These are phyloP conservation scores for Lipomyces mesembrius DNA, from an alignment of 805 yeast genomes.

Conservation along the genomic window DNA sequence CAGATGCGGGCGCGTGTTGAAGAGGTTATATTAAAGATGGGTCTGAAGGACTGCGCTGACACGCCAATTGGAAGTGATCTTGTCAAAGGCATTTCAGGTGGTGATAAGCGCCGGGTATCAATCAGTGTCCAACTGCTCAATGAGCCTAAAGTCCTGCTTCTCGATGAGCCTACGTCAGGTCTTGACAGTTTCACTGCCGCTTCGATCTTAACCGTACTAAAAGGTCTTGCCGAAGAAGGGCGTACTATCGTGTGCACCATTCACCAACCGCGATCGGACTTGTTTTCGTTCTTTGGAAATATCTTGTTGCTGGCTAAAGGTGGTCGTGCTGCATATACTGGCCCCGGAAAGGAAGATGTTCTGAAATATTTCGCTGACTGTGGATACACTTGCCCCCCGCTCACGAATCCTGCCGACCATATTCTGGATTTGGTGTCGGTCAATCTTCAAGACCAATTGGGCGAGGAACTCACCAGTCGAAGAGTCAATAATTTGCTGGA, in stretches of 20 bases:
- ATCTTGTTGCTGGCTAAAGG: slow-evolving; percentile 75
- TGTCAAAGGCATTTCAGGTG: slow-evolving; percentile 71
- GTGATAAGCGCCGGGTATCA: slow-evolving; percentile 81
- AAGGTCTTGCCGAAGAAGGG: slow-evolving; percentile 58
- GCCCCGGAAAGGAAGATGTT: slow-evolving; percentile 56
- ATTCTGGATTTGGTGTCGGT: slow-evolving; percentile 72
- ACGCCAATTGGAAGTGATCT: slow-evolving; percentile 67
- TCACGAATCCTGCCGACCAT: slow-evolving; percentile 74
- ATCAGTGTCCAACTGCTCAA: slow-evolving; percentile 79
- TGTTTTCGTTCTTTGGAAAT: slow-evolving; percentile 68
- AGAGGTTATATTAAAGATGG: slow-evolving; percentile 65
- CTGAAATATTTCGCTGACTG: slow-evolving; percentile 53
- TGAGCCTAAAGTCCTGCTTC: slow-evolving; percentile 68
- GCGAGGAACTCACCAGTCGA: slow-evolving; percentile 50
- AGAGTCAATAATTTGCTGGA: slow-evolving; percentile 50
- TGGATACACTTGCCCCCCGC: slow-evolving; percentile 62
- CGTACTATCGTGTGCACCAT: slow-evolving; percentile 76
- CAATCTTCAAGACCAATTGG: slow-evolving; percentile 51
- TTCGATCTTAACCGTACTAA: slow-evolving; percentile 64
- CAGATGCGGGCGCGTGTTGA: slow-evolving; percentile 57
- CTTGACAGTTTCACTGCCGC: slow-evolving; percentile 79
- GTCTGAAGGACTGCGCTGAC: slow-evolving; percentile 76
- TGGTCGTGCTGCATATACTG: slow-evolving; percentile 63
- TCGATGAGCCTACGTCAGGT: slow-evolving; percentile 92
- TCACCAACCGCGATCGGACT: slow-evolving; percentile 78